Evolutionary conservation across 441 rosid genomes (phyloP).

Genomic region (Populus trichocarpa): DNA sequence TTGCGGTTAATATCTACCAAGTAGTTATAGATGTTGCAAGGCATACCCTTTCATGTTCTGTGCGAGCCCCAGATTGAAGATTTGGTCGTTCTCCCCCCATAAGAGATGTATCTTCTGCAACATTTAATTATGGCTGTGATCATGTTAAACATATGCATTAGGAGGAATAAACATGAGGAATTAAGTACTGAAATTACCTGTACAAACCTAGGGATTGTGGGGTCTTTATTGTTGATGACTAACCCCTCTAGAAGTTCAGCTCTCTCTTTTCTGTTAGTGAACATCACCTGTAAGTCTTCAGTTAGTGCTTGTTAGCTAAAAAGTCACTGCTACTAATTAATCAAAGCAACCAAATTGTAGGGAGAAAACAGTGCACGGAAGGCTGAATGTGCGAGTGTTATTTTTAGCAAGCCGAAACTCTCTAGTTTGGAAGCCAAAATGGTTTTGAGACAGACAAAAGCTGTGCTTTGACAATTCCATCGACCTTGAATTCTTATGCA

Average conservation of each 20-base stretch:
- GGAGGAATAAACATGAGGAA: not conserved
- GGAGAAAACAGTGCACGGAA: too few relatives aligned
- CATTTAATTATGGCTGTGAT: not conserved
- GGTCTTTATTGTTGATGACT: conserved; percentile 63
- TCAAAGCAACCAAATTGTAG: too few relatives aligned
- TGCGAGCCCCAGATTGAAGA: conserved; percentile 67
- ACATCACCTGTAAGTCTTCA: conserved; percentile 49
- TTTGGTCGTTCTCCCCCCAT: conserved; percentile 72
- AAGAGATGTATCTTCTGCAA: conserved; percentile 75
- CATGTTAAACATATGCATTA: not conserved
- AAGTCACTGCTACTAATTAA: too few relatives aligned
- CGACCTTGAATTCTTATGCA: too few relatives aligned
- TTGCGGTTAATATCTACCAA: not conserved
- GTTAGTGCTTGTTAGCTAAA: not conserved
- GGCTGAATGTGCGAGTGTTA: too few relatives aligned
- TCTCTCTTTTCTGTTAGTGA: conserved; percentile 70
- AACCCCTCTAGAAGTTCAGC: conserved; percentile 70
- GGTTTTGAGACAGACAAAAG: too few relatives aligned
- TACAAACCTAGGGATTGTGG: conserved; percentile 43
- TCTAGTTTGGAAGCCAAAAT: too few relatives aligned
- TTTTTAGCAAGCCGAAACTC: too few relatives aligned
- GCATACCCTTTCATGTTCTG: conserved; percentile 77
- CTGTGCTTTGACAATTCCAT: too few relatives aligned
- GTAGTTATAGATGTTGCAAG: not conserved
- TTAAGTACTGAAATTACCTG: conserved; percentile 37